A percentile compares a stretch with the other conserved stretches of the same genome.
Evolutionary conservation across 2,329 filamentous ascomycete genomes (phyloP).

Genomic region (Arachnopeziza araneosa): DNA sequence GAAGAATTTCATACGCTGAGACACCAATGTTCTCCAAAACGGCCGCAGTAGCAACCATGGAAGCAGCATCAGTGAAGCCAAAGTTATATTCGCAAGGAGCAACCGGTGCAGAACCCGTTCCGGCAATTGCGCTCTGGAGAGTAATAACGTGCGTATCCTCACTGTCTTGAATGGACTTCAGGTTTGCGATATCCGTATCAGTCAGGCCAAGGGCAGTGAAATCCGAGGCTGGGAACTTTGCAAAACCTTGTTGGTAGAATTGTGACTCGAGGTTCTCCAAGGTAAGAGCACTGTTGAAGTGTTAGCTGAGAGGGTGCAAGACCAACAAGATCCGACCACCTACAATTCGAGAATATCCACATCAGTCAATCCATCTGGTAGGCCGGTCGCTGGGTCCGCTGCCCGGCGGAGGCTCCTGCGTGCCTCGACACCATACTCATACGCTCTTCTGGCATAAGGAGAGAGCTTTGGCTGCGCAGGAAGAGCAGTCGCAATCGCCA

Average conservation of each 20-base stretch:
- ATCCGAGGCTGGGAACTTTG: slow-evolving; percentile 57
- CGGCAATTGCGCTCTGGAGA: slow-evolving; percentile 54
- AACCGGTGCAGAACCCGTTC: slow-evolving; percentile 59
- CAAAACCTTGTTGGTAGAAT: slow-evolving; percentile 68
- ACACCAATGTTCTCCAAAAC: slow-evolving; percentile 69
- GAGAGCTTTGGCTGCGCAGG: slow-evolving; percentile 26
- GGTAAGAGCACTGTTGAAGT: slow-evolving; percentile 53
- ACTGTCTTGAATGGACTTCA: slow-evolving; percentile 56
- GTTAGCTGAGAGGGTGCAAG: not conserved
- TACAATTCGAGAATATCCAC: slow-evolving; percentile 50
- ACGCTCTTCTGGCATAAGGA: slow-evolving; percentile 20
- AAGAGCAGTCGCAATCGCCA: slow-evolving; percentile 22
- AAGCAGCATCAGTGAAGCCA: slow-evolving; percentile 55
- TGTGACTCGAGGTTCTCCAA: slow-evolving; percentile 68
- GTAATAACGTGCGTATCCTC: slow-evolving; percentile 58
- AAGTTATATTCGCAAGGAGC: slow-evolving; percentile 69
- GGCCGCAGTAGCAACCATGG: slow-evolving; percentile 64
- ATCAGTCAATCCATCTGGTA: slow-evolving; percentile 39
- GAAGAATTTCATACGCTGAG: slow-evolving; percentile 48
- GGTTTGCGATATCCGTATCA: slow-evolving; percentile 49
- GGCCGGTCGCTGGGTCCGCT: slow-evolving; percentile 27
- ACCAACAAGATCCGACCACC: slow-evolving; percentile 18
- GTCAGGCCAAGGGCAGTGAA: slow-evolving; percentile 59
- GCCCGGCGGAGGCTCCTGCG: slow-evolving; percentile 16
- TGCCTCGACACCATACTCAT: slow-evolving; percentile 17